Percentiles rank a stretch among this genome's conserved stretches.
These are phyloP conservation scores for Crithidia acanthocephali DNA, from an alignment of 208 protist species.

Conservation along the genomic window DNA sequence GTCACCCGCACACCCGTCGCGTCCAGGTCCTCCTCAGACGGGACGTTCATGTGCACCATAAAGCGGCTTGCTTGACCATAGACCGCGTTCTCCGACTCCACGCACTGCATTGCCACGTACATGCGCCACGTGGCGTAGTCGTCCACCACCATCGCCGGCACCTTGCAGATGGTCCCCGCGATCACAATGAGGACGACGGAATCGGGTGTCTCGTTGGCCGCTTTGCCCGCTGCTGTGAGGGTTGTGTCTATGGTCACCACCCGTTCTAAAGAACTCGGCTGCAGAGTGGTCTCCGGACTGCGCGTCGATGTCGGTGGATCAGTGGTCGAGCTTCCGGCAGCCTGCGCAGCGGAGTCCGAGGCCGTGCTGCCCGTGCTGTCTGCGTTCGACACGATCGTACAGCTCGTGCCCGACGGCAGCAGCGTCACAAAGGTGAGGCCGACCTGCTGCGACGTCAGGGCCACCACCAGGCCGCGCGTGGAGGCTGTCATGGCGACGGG, in stretches of 20 bases:
- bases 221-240: not conserved
- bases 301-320: too few relatives aligned
- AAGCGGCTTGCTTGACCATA: too few relatives aligned
- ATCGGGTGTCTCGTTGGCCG: not conserved
- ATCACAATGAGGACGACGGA: not conserved
- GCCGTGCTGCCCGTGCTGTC: too few relatives aligned
- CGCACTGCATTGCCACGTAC: slow-evolving; percentile 5
- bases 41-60: not conserved
- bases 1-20: not conserved
- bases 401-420: not conserved
- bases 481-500: slow-evolving; percentile 12
- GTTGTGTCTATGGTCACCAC: not conserved
- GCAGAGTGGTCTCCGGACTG: too few relatives aligned
- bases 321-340: too few relatives aligned
- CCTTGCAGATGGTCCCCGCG: not conserved
- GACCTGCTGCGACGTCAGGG: not conserved
- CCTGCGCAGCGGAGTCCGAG: too few relatives aligned
- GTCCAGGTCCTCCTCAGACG: not conserved
- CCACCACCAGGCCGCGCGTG: not conserved
- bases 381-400: not conserved
- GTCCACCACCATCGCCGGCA: slow-evolving; percentile 10
- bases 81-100: not conserved
- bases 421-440: slow-evolving; percentile 3
- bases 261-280: too few relatives aligned
- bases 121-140: not conserved